Evolutionary conservation across 805 yeast species (phyloP).

Genomic region (Cyberlindnera sargentensis): DNA sequence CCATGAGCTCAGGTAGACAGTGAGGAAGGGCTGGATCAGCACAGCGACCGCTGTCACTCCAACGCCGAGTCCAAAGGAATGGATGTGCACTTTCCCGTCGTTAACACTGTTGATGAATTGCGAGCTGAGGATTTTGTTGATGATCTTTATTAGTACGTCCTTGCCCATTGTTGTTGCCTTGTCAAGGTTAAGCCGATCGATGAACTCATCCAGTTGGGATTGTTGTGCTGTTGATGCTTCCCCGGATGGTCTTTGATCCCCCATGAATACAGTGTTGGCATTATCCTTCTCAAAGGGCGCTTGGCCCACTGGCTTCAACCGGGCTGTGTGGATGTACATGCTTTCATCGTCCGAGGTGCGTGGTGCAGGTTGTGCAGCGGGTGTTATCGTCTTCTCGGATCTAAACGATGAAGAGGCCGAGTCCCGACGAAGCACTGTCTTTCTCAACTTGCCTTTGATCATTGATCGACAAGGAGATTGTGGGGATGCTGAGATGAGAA

Average conservation of each 20-base stretch:
- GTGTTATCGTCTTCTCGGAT: not conserved
- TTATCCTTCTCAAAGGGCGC: not conserved
- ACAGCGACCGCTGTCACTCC: conserved; percentile 11
- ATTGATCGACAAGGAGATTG: not conserved
- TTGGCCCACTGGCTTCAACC: not conserved
- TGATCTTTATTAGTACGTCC: not conserved
- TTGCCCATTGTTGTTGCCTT: conserved; percentile 2
- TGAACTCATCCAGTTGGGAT: conserved; percentile 7
- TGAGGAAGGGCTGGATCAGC: conserved; percentile 19
- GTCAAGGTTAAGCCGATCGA: conserved; percentile 12
- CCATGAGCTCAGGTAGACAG: conserved; percentile 20
- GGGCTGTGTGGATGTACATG: conserved; percentile 1
- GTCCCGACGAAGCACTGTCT: conserved; percentile 3
- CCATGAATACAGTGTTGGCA: not conserved
- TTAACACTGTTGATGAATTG: conserved; percentile 16
- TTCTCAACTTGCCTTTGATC: conserved; percentile 3
- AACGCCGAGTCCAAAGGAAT: conserved; percentile 21
- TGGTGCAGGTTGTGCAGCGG: not conserved
- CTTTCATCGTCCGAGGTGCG: conserved; percentile 6
- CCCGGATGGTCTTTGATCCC: not conserved
- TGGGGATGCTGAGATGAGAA: too few relatives aligned
- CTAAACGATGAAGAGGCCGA: conserved; percentile 1
- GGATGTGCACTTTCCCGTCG: conserved; percentile 22
- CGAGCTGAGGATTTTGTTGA: conserved; percentile 11
- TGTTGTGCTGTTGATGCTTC: not conserved